These are phyloP conservation scores for Solanum arcanum DNA, from an alignment of 257 asterid species.

Conservation along the genomic window DNA sequence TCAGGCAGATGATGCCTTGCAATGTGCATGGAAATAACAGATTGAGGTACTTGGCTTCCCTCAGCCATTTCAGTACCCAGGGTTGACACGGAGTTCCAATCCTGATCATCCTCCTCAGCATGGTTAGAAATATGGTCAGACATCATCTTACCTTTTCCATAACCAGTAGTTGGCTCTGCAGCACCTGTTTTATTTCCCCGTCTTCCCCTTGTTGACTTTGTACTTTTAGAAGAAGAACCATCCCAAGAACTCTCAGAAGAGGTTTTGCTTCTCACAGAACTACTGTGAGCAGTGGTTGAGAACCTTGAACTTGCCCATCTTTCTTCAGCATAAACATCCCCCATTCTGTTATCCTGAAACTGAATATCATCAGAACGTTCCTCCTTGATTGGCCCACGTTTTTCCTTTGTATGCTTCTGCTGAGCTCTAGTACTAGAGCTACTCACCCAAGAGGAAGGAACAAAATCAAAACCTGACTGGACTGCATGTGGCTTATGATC, in stretches of 20 bases:
- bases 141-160: slow-evolving; percentile 51
- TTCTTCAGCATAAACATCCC: slow-evolving; percentile 49
- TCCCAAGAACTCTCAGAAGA: slow-evolving; percentile 47
- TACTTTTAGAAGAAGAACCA: slow-evolving; percentile 21
- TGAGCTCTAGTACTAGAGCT: slow-evolving; percentile 37
- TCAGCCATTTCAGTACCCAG: slow-evolving; percentile 37
- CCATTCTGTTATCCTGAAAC: slow-evolving; percentile 41
- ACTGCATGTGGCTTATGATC: slow-evolving; percentile 30
- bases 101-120: slow-evolving; percentile 54
- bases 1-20: slow-evolving; percentile 35
- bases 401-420: slow-evolving; percentile 47
- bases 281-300: slow-evolving; percentile 30
- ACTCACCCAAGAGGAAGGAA: slow-evolving; percentile 46
- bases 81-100: slow-evolving; percentile 28
- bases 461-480: slow-evolving; percentile 36
- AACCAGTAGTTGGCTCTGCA: slow-evolving; percentile 19
- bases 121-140: slow-evolving; percentile 30
- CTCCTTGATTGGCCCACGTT: slow-evolving; percentile 38
- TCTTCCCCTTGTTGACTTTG: slow-evolving; percentile 24
- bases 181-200: slow-evolving; percentile 25
- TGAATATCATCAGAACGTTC: slow-evolving; percentile 31
- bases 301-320: slow-evolving; percentile 31
- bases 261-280: slow-evolving; percentile 31
- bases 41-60: slow-evolving; percentile 35
- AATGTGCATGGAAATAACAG: slow-evolving; percentile 38